Base-by-base conservation (phyloP, 2,329 filamentous ascomycete species). In the Exophiala spinifera region DNA sequence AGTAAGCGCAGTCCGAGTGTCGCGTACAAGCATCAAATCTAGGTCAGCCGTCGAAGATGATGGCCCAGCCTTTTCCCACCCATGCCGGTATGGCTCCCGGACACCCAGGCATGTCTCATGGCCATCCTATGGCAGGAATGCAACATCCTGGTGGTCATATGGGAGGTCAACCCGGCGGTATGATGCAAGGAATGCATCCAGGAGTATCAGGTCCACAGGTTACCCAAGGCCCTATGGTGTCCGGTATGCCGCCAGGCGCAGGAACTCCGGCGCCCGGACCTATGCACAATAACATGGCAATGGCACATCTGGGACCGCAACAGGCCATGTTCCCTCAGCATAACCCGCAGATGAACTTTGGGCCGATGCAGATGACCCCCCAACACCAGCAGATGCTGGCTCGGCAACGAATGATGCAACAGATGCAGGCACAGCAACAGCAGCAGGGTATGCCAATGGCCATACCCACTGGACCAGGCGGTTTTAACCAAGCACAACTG, bases 171-270 rank as follows among this genome's bases (percentile, higher is more conserved):
- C 68, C 66, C 46, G 77, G 77, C 11, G 72, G 68, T 36, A 78
- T 78, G 72, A 72, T 75, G 48, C 81, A 81, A 69, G 79, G 76
- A 64, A 82, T 85, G 76, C 80, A 82, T 62, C 80, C 79, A 49
- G 81, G 81, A 51, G 81, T 83, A 34, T 83, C 82, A 49, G 80
- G 76, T 20, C 80, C 82, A 46, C 80, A 83, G 59, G 81, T 82
- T 52, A 81, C 74, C 59, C 83, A 85, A 66, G 76, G 79, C n/a
- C 81, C 80, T 20, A 84, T 85, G 80, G 83, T 85, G 76, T 74
- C 65, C 33, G 81, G 78, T 47, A 84, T 86, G 81, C 81, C 82
- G 61, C 80, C 79, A 46, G 80, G 80, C 50, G 75, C 75, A 55
- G 76, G 77, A 55, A 79, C 76, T 28, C 75, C 75, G 58, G 76